phyloP scores from a whole-genome alignment of 495 filamentous ascomycete genomes.

The Tuber microsphaerosporum region DNA sequence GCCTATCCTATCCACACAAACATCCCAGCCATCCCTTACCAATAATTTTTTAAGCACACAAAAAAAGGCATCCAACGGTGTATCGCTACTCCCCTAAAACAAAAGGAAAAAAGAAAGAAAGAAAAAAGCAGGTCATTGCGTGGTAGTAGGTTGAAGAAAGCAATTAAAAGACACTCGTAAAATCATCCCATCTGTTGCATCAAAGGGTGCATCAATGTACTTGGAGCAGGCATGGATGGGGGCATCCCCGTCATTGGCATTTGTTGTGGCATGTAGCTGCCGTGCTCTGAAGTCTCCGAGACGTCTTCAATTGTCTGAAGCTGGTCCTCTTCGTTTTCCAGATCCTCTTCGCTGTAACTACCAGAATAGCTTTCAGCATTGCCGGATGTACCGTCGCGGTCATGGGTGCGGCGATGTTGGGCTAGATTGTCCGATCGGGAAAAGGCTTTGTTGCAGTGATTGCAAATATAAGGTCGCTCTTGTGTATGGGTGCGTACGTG shows the following conservation, averaged over 20 bases:
- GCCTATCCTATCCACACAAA: background rate
- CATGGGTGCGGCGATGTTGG: conserved; percentile 96
- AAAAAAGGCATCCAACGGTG: conserved; percentile 43
- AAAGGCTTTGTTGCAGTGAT: conserved; percentile 96
- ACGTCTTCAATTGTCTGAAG: conserved; percentile 56
- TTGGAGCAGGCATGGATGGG: conserved; percentile 48
- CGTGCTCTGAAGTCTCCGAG: conserved; percentile 43
- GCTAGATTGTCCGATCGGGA: conserved; percentile 97
- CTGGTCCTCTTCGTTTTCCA: conserved; percentile 51
- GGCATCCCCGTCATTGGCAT: conserved; percentile 45
- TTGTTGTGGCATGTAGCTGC: conserved; percentile 45
- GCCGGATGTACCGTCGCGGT: conserved; percentile 52
- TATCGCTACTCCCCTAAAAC: conserved; percentile 9
- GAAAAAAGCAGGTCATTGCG: conserved; percentile 16
- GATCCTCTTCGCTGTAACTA: conserved; percentile 39
- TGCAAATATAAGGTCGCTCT: conserved; percentile 95
- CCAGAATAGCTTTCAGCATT: conserved; percentile 31
- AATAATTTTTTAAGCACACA: conserved; percentile 28
- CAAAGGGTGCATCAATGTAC: conserved; percentile 44
- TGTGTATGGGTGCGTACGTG: conserved; percentile 99
- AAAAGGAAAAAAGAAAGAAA: conserved; percentile 14
- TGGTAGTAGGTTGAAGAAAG: conserved; percentile 8
- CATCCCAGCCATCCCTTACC: background rate
- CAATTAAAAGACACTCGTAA: conserved; percentile 35
- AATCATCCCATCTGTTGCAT: conserved; percentile 43